A percentile compares a stretch with the other conserved stretches of the same genome.
phyloP scores from a whole-genome alignment of 108 stramenopile genomes.

The Skeletonema grethae region DNA sequence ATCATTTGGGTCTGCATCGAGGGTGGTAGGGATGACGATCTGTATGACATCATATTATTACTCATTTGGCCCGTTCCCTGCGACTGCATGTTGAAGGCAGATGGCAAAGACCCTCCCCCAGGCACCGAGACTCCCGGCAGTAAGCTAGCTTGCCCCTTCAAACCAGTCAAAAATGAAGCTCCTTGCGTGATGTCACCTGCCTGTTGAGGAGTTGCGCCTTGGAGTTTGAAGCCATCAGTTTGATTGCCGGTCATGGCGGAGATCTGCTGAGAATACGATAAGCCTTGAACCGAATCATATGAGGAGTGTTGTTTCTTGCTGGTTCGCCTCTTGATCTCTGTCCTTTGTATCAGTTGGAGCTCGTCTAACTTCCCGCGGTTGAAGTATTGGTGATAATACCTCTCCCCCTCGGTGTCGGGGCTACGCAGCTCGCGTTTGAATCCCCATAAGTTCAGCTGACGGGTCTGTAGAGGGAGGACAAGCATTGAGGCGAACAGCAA shows the following conservation, averaged over 20 bases:
- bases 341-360: constrained; percentile 2
- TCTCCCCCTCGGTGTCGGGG: not conserved
- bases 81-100: not conserved
- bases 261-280: not conserved
- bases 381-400: not conserved
- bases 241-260: not conserved
- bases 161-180: not conserved
- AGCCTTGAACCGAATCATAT: not conserved
- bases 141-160: not conserved
- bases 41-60: not conserved
- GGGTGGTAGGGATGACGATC: not conserved
- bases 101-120: not conserved
- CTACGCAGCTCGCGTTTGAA: constrained; percentile 6
- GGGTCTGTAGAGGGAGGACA: not conserved
- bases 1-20: not conserved
- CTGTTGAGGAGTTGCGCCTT: not conserved
- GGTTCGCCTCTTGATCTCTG: not conserved
- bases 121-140: not conserved
- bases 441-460: not conserved
- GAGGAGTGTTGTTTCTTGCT: not conserved
- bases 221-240: not conserved
- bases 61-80: not conserved
- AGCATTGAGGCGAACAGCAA: not conserved
- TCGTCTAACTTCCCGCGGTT: not conserved
- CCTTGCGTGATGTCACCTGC: not conserved